Percentiles rank a stretch among this genome's conserved stretches.
Conservation (phyloP, 2,329 filamentous ascomycete genomes). For the Trichoderma atroviride region DNA sequence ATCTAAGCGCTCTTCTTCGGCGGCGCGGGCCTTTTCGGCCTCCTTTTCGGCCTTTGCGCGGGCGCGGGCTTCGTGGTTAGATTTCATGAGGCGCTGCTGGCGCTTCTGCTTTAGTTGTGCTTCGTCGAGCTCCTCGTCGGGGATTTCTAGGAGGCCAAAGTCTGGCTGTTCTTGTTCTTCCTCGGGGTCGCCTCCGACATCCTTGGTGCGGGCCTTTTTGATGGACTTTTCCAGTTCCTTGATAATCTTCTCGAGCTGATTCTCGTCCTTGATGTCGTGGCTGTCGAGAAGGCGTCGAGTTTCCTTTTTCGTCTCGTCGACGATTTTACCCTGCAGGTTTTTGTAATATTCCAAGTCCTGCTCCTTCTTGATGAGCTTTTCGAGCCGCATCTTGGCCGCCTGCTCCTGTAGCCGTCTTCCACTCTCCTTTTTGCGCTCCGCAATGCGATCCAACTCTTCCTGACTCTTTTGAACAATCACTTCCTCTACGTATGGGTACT, state of each 20-base stretch:
- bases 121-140: constrained; percentile 92
- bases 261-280: constrained; percentile 91
- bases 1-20: constrained; percentile 82
- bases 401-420: constrained; percentile 91
- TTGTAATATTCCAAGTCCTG: constrained; percentile 94
- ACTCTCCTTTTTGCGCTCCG: constrained; percentile 93
- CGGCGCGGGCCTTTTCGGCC: constrained; percentile 80
- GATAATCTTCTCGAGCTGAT: constrained; percentile 78
- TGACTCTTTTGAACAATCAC: constrained; percentile 88
- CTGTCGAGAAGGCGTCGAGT: constrained; percentile 81
- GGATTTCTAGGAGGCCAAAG: constrained; percentile 84
- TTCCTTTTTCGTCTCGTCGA: constrained; percentile 86
- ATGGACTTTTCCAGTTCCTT: constrained; percentile 90
- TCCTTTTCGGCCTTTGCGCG: constrained; percentile 97
- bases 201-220: constrained; percentile 87
- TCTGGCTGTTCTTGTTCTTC: constrained; percentile 81
- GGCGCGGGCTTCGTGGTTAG: constrained; percentile 87
- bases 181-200: constrained; percentile 79
- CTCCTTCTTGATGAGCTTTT: constrained; percentile 94
- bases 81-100: constrained; percentile 89
- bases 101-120: constrained; percentile 88
- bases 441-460: constrained; percentile 86
- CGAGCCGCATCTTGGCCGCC: constrained; percentile 93
- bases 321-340: constrained; percentile 72
- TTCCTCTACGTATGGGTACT: constrained; percentile 93